Base-by-base conservation (phyloP, 306 rosid species). In the Dryas octopetala region DNA sequence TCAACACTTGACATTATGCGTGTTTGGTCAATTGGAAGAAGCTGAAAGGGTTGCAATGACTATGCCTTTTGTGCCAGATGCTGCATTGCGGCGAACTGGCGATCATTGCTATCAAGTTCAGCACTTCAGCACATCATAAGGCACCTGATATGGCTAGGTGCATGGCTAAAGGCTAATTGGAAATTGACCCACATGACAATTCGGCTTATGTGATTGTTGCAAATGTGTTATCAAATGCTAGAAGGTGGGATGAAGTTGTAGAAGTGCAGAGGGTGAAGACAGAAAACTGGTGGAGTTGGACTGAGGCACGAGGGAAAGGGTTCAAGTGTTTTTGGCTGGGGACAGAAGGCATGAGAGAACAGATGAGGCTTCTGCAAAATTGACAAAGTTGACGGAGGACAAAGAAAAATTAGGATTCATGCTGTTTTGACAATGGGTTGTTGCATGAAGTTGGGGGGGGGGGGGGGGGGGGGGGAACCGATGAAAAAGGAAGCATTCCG, bases 221-320 rank as follows among this genome's bases (percentile, higher is more conserved):
- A 9, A 91, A 94, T 55, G 91, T 84, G 79, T 72, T 94, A 17
- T 89, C 97, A 0, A 63, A 83, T 17, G 79, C 84, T 5, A 88
- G 84, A 75, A 88, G 91, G 85, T 90, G 97, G 98, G 89, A 86
- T 50, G 95, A 91, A 85, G 98, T 87, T 81, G 94, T 89, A 0
- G 76, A 87, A 78, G 81, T 91, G 83, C 86, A 83, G 77, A 74
- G 75, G 80, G 97, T 89, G 85, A 88, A 80, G 86, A 91, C 91
- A 85, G 83, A 82, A 70, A 84, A 84, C 4, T 97, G 98, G 48
- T 82, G 87, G 81, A 94, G 98, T 81, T 94, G 98, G 98, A 86
- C 91, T 64, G 98, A 94, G 83, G 88, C 88, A 59, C 86, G 79
- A 44, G 98, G 97, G 49, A 75, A 80, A 76, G 23, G 23, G 89